Conservation (phyloP, 306 rosid genomes). For the Castanospermum australe region DNA sequence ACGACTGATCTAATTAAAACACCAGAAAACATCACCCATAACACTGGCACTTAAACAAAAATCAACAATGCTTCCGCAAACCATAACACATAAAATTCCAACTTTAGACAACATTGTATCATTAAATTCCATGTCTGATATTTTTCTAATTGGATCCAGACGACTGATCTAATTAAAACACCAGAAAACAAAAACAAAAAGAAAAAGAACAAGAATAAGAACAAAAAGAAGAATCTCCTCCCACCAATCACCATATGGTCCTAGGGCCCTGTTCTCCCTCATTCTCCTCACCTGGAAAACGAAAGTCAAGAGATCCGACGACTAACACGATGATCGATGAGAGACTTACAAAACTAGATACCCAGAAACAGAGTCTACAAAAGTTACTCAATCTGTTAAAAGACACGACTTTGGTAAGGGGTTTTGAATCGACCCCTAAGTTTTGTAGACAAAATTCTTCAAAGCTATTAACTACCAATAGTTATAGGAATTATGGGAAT, state of each 20-base stretch:
- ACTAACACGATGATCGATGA: conserved; percentile 15
- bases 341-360: not conserved
- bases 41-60: not conserved
- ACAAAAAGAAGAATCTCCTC: not conserved
- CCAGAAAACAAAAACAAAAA: not conserved
- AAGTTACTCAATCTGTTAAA: not conserved
- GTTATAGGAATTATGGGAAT: not conserved
- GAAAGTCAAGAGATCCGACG: conserved; percentile 20
- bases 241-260: not conserved
- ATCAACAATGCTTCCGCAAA: not conserved
- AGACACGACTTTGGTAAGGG: not conserved
- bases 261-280: not conserved
- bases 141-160: conserved; percentile 7
- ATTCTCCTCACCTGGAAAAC: not conserved
- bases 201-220: too few relatives aligned
- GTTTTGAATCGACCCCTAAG: not conserved
- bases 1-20: not conserved
- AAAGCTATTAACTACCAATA: not conserved
- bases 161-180: not conserved
- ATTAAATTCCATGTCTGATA: not conserved
- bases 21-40: not conserved
- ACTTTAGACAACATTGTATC: not conserved
- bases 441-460: not conserved
- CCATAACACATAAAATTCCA: not conserved
- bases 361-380: not conserved